Evolutionary conservation across 441 rosid genomes (phyloP).

Genomic region (Brassica hybrid): DNA sequence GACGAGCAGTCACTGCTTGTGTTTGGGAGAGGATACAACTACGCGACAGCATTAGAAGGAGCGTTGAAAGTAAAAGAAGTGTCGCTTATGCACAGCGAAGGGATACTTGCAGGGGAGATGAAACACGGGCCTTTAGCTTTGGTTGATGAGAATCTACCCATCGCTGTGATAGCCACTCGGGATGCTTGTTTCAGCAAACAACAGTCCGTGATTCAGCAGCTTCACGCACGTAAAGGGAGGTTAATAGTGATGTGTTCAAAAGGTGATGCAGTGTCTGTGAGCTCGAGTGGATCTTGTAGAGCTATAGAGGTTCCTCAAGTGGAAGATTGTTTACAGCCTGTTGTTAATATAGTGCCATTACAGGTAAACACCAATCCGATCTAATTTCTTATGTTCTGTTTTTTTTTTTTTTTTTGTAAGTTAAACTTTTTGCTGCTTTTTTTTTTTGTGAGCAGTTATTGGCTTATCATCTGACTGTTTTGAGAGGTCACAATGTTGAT

Average conservation of each 20-base stretch:
- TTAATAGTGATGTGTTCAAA: slow-evolving; percentile 78
- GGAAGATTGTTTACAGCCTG: slow-evolving; percentile 98
- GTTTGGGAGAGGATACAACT: slow-evolving; percentile 96
- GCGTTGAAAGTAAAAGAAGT: slow-evolving; percentile 96
- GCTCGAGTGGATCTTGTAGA: slow-evolving; percentile 69
- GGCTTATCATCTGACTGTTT: slow-evolving; percentile 97
- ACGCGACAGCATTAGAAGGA: slow-evolving; percentile 94
- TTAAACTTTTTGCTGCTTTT: background rate
- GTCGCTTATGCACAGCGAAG: slow-evolving; percentile 96
- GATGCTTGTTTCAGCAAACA: slow-evolving; percentile 96
- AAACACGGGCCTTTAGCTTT: slow-evolving; percentile 96
- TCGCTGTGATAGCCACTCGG: slow-evolving; percentile 82
- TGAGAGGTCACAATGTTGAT: slow-evolving; percentile 91
- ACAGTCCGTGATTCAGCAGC: slow-evolving; percentile 96
- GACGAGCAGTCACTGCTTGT: slow-evolving; percentile 94
- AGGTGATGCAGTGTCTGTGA: slow-evolving; percentile 78
- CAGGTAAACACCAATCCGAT: slow-evolving; percentile 57
- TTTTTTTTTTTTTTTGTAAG: slow-evolving; percentile 22
- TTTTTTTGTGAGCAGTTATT: slow-evolving; percentile 56
- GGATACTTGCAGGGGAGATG: slow-evolving; percentile 96
- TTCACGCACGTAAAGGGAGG: slow-evolving; percentile 90
- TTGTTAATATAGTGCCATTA: slow-evolving; percentile 79
- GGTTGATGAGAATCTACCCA: slow-evolving; percentile 91
- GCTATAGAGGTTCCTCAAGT: slow-evolving; percentile 90
- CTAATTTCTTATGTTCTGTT: background rate